Evolutionary conservation across 768 basidiomycete species (phyloP).

Genomic region (Cystobasidium ongulense): DNA sequence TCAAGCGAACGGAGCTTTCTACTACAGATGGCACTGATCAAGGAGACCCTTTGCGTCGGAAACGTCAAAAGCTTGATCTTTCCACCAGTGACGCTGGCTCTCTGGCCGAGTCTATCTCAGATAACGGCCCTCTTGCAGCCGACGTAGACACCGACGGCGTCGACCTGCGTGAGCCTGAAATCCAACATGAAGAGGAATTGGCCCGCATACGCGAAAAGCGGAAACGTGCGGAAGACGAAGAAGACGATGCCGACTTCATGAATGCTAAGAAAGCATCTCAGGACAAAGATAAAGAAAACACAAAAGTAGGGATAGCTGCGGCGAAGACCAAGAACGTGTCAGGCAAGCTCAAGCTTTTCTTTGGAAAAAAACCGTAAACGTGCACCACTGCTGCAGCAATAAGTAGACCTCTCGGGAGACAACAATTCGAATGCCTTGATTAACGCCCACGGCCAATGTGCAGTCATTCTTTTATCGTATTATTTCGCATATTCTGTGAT

Average conservation of each 20-base stretch:
- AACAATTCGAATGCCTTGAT: no score
- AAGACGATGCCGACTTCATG: constrained; percentile 20
- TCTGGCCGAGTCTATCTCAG: neutral
- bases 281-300: neutral
- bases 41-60: neutral
- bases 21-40: neutral
- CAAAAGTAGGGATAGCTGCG: neutral
- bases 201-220: constrained; percentile 23
- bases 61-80: constrained; percentile 13
- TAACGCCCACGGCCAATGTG: no score
- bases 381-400: no score
- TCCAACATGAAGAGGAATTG: constrained; percentile 16
- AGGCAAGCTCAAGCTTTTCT: constrained; percentile 19
- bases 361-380: constrained; percentile 24
- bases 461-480: no score
- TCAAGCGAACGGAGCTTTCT: neutral
- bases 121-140: neutral
- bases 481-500: no score
- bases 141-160: neutral
- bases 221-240: constrained; percentile 25
- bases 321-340: neutral
- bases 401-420: no score
- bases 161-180: neutral
- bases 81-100: neutral
- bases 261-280: constrained; percentile 3